A percentile compares a stretch with the other conserved stretches of the same genome.
These are phyloP conservation scores for Trichoderma semiorbis DNA, from an alignment of 2,329 filamentous ascomycete species.

Conservation along the genomic window DNA sequence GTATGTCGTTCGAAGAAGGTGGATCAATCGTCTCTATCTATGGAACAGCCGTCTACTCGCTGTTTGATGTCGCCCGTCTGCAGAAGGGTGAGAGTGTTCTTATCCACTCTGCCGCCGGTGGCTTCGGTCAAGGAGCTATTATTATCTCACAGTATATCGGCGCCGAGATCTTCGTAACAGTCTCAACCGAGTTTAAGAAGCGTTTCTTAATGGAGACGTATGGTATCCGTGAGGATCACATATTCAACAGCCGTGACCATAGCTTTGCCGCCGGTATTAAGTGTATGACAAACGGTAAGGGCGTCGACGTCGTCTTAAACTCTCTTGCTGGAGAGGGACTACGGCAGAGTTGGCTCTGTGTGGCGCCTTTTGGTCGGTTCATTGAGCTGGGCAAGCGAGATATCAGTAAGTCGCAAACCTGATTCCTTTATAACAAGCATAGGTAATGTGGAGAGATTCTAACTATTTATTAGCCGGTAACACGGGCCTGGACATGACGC, in stretches of 20 bases:
- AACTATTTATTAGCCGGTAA: not conserved
- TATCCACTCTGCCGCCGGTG: not conserved
- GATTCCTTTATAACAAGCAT: not conserved
- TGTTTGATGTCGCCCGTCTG: not conserved
- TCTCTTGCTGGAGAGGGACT: constrained; percentile 28
- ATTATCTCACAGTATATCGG: not conserved
- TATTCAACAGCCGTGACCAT: constrained; percentile 29
- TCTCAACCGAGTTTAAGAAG: not conserved
- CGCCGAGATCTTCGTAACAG: not conserved
- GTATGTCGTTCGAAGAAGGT: not conserved
- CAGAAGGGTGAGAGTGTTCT: not conserved
- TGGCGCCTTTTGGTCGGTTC: constrained; percentile 32
- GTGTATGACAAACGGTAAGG: constrained; percentile 26
- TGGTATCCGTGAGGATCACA: constrained; percentile 29
- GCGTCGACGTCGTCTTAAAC: constrained; percentile 33
- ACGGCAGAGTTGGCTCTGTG: constrained; percentile 30
- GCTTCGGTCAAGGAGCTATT: not conserved
- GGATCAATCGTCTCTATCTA: not conserved
- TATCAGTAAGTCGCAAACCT: constrained; percentile 15
- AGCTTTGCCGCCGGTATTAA: constrained; percentile 28
- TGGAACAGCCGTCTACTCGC: not conserved
- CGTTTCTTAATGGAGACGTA: constrained; percentile 26
- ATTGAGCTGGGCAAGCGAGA: constrained; percentile 36
- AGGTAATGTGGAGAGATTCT: not conserved
- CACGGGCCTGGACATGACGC: not conserved